phyloP scores from a whole-genome alignment of 148 eudicot species.

The Nyssa sinensis region DNA sequence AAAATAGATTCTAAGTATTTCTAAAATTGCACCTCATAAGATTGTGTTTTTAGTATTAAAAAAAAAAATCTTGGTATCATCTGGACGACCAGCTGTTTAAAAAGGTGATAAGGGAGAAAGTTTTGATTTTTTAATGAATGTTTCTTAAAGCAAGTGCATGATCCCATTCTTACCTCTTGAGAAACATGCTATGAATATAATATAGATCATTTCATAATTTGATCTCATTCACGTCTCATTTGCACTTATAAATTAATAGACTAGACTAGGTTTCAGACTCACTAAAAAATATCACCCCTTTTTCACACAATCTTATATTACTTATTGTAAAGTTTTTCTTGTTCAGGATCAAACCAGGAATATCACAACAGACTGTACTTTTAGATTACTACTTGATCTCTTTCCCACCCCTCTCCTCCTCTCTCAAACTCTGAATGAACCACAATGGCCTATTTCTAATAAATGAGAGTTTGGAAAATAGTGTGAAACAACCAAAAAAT shows the following conservation, averaged over 20 bases:
- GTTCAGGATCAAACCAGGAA: neutral
- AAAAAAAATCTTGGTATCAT: too few species aligned
- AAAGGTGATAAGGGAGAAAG: too few species aligned
- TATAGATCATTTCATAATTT: neutral
- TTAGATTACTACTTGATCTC: neutral
- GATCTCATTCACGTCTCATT: neutral
- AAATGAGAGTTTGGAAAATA: neutral
- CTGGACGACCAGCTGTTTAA: too few species aligned
- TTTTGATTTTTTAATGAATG: neutral
- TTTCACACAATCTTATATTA: neutral
- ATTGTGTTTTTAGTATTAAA: too few species aligned
- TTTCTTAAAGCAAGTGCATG: neutral
- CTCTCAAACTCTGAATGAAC: neutral
- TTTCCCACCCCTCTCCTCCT: neutral
- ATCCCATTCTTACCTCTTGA: neutral
- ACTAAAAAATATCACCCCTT: neutral
- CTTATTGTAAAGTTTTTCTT: neutral
- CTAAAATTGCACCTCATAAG: too few species aligned
- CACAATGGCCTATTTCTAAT: neutral
- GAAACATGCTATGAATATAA: neutral
- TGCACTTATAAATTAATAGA: neutral
- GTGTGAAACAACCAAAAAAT: neutral
- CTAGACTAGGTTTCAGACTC: neutral
- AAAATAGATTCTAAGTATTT: too few species aligned
- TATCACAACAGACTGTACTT: neutral